Percentiles rank a stretch among this genome's conserved stretches.
phyloP scores from a whole-genome alignment of 2,329 filamentous ascomycete species.

The Phoma sp. region DNA sequence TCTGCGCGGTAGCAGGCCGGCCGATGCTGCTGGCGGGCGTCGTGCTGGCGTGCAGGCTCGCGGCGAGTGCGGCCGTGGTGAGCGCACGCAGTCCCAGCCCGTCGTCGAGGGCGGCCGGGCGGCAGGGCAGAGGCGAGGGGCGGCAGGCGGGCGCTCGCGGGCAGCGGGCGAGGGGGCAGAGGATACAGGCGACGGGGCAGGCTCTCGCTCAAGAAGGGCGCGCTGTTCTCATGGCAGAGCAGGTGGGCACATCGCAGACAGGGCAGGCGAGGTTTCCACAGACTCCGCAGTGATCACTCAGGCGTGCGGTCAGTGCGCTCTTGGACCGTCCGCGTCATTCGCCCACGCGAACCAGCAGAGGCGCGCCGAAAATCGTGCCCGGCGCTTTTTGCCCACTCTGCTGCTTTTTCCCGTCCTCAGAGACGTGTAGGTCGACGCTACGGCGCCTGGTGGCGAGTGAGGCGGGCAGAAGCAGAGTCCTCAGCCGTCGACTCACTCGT shows the following conservation, averaged over 20 bases:
- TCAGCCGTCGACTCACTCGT: background rate
- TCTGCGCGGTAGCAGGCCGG: conserved; percentile 6
- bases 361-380: conserved; percentile 11
- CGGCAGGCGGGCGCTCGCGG: conserved; percentile 25
- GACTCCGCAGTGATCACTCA: conserved; percentile 12
- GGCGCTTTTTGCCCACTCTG: background rate
- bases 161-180: conserved; percentile 12
- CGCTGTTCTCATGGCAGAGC: conserved; percentile 12
- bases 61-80: conserved; percentile 34
- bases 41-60: conserved; percentile 24
- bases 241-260: conserved; percentile 14
- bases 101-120: conserved; percentile 31
- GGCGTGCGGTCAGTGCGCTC: conserved; percentile 5
- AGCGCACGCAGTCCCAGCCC: conserved; percentile 27
- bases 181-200: conserved; percentile 21
- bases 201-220: conserved; percentile 20
- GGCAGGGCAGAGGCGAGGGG: conserved; percentile 35
- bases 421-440: background rate
- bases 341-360: background rate
- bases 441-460: background rate
- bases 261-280: conserved; percentile 27
- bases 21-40: too few species aligned
- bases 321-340: conserved; percentile 14
- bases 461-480: background rate
- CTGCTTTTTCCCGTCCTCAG: background rate